These are phyloP conservation scores for Ettlia oleoabundans DNA, from an alignment of 139 green algal genomes.

Conservation along the genomic window DNA sequence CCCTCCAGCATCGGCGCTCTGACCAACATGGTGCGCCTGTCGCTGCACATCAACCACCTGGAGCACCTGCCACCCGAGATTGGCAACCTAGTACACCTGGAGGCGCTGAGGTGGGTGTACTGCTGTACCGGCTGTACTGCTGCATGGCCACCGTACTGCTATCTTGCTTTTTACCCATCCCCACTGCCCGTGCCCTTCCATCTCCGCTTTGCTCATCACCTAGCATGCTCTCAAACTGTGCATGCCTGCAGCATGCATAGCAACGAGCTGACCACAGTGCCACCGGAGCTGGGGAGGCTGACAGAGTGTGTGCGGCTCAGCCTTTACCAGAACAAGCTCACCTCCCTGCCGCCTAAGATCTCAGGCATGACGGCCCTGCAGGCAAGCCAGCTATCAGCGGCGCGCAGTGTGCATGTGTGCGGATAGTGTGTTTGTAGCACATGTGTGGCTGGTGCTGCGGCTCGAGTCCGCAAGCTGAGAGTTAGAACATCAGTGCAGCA, in stretches of 20 bases:
- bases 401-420: too few species aligned
- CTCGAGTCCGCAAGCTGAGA: too few species aligned
- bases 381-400: too few species aligned
- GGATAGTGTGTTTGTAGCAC: too few species aligned
- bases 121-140: too few species aligned
- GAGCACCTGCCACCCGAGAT: conserved; percentile 39
- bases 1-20: conserved; percentile 32
- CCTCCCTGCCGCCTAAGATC: conserved; percentile 22
- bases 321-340: conserved; percentile 49
- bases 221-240: not conserved
- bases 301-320: conserved; percentile 33
- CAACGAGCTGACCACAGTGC: conserved; percentile 35
- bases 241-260: conserved; percentile 32
- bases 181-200: too few species aligned
- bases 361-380: conserved; percentile 19
- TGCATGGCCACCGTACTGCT: too few species aligned
- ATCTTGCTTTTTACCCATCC: too few species aligned
- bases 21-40: conserved; percentile 42
- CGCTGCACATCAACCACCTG: conserved; percentile 52
- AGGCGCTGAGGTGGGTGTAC: conserved; percentile 41
- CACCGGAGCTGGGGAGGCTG: conserved; percentile 21
- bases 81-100: conserved; percentile 38
- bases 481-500: too few species aligned
- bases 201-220: not conserved
- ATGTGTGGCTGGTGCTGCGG: too few species aligned